Percentiles rank a stretch among this genome's conserved stretches.
These are phyloP conservation scores for Ceratobasidium papillatum DNA, from an alignment of 1,284 basidiomycete species.

Conservation along the genomic window DNA sequence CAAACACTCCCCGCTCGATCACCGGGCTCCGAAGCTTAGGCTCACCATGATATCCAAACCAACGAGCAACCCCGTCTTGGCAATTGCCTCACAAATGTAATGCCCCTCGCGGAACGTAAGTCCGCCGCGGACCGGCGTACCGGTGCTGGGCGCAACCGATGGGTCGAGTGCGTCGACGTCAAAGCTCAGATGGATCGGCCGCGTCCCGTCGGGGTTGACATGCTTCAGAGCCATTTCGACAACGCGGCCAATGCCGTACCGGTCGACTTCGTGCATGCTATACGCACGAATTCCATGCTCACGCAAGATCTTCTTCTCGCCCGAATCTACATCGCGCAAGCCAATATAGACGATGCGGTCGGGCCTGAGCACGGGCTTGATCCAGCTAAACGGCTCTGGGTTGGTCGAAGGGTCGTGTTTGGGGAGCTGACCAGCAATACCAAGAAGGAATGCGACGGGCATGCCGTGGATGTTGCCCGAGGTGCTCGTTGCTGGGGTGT, in stretches of 20 bases:
- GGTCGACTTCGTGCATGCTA: conserved; percentile 99
- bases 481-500: conserved; percentile 85
- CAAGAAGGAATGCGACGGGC: conserved; percentile 95
- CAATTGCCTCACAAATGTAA: conserved; percentile 95
- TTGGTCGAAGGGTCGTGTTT: conserved; percentile 52
- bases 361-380: conserved; percentile 71
- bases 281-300: conserved; percentile 92
- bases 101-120: conserved; percentile 97
- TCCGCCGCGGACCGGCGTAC: conserved; percentile 94
- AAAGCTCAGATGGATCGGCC: conserved; percentile 95
- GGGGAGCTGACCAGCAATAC: conserved; percentile 61
- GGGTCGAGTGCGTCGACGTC: conserved; percentile 97
- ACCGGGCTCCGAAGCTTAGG: conserved; percentile 11
- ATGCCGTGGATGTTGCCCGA: conserved; percentile 98
- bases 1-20: conserved; percentile 4
- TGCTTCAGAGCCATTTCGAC: conserved; percentile 96
- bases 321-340: conserved; percentile 90
- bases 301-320: conserved; percentile 88
- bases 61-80: conserved; percentile 92
- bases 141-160: conserved; percentile 93
- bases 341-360: conserved; percentile 92
- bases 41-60: conserved; percentile 90
- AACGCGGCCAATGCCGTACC: conserved; percentile 93
- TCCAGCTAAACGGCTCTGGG: conserved; percentile 75
- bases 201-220: conserved; percentile 84